A percentile compares a stretch with the other conserved stretches of the same genome.
Evolutionary conservation across 2,329 filamentous ascomycete genomes (phyloP).

Genomic region (Colletotrichum cereale): DNA sequence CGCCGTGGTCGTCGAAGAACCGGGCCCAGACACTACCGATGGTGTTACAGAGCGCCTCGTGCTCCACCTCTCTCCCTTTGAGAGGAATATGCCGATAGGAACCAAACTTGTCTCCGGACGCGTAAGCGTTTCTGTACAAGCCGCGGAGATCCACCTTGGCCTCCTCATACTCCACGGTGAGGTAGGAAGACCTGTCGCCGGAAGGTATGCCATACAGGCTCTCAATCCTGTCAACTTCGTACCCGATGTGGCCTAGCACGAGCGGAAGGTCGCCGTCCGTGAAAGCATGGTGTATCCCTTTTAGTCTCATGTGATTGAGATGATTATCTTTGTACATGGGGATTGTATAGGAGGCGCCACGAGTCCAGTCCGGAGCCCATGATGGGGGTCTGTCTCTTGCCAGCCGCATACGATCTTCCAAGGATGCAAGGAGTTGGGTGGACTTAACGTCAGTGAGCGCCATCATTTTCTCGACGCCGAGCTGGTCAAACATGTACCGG

Average conservation of each 20-base stretch:
- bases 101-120: slow-evolving; percentile 9
- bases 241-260: slow-evolving; percentile 17
- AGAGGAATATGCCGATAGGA: slow-evolving; percentile 13
- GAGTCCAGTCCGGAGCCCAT: slow-evolving; percentile 23
- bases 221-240: neutral
- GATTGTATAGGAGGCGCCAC: neutral
- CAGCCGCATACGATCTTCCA: neutral
- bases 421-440: neutral
- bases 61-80: neutral
- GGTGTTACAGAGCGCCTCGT: neutral
- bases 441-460: neutral
- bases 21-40: neutral
- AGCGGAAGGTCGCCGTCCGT: neutral
- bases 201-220: neutral
- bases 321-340: slow-evolving; percentile 12
- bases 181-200: no score
- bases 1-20: neutral
- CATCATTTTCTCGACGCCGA: slow-evolving; percentile 1
- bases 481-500: slow-evolving; percentile 9
- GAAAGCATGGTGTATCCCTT: neutral
- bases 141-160: neutral
- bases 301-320: neutral
- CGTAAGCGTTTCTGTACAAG: slow-evolving; percentile 1
- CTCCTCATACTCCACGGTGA: neutral
- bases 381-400: slow-evolving; percentile 1